phyloP scores from a whole-genome alignment of 169 alveolate genomes.

The Babesia ovata region DNA sequence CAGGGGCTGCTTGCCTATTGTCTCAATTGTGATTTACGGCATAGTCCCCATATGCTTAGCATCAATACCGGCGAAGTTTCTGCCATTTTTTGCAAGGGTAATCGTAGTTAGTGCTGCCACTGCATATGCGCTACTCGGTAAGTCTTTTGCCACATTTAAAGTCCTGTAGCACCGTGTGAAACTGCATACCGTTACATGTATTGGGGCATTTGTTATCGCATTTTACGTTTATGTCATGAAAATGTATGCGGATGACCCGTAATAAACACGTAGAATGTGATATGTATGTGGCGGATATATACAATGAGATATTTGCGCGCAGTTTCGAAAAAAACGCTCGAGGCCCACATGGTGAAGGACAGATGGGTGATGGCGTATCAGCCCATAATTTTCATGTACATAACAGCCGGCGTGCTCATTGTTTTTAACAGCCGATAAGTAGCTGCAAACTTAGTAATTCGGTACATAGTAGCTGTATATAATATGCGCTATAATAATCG shows the following conservation, averaged over 20 bases:
- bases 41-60: slow-evolving; percentile 55
- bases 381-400: slow-evolving; percentile 44
- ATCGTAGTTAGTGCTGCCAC: slow-evolving; percentile 30
- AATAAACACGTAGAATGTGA: no score
- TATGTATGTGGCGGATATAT: no score
- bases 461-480: neutral
- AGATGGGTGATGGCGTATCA: slow-evolving; percentile 40
- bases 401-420: slow-evolving; percentile 12
- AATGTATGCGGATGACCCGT: no score
- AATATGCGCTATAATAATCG: neutral
- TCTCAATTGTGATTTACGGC: slow-evolving; percentile 34
- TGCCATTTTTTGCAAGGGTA: slow-evolving; percentile 27
- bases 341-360: slow-evolving; percentile 22
- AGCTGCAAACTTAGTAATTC: neutral
- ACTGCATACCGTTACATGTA: no score
- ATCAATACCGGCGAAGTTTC: neutral
- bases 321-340: slow-evolving; percentile 41
- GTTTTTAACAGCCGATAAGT: slow-evolving; percentile 3
- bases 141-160: neutral
- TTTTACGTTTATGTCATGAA: no score
- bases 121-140: slow-evolving; percentile 27
- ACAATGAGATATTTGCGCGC: neutral
- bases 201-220: no score
- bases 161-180: neutral
- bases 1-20: slow-evolving; percentile 34